Conservation (phyloP, 257 asterid genomes). For the Jasminum sambac region DNA sequence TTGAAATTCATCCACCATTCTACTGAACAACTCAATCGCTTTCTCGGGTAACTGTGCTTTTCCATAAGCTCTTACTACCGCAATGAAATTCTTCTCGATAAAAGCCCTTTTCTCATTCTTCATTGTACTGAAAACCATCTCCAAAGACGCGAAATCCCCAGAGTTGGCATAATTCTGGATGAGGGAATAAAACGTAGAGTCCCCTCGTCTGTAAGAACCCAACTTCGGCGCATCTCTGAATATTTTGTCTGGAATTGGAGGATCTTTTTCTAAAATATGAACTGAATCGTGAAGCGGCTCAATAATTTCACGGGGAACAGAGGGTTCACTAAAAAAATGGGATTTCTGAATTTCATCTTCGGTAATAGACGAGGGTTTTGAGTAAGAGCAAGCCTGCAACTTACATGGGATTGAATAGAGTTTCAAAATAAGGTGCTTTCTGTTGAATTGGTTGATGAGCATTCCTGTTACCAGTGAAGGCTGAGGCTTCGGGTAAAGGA, state of each 20-base stretch:
- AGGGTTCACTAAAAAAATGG: conserved; percentile 19
- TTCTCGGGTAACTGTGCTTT: conserved; percentile 56
- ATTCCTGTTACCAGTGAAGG: conserved; percentile 29
- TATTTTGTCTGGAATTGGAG: conserved; percentile 54
- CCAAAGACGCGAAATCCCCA: conserved; percentile 72
- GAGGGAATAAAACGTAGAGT: conserved; percentile 76
- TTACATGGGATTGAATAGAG: conserved; percentile 36
- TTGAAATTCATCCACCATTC: conserved; percentile 72
- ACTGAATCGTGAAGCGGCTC: conserved; percentile 13
- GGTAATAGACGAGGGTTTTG: conserved; percentile 1
- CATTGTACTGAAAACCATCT: conserved; percentile 65
- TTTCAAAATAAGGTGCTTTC: conserved; percentile 38
- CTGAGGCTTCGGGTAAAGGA: no score
- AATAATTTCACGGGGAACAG: background rate
- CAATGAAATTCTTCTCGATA: conserved; percentile 65
- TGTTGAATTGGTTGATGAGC: conserved; percentile 36
- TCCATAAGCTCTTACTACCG: conserved; percentile 75
- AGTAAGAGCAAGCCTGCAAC: conserved; percentile 24
- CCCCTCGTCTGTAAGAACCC: conserved; percentile 80
- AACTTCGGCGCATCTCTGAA: conserved; percentile 45
- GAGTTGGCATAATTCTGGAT: conserved; percentile 61
- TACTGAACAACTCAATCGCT: conserved; percentile 62
- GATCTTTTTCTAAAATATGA: conserved; percentile 25
- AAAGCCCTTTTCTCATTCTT: conserved; percentile 62
- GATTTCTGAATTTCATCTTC: conserved; percentile 17